Evolutionary conservation across 2,329 filamentous ascomycete species (phyloP).

Genomic region (Botrytis galanthina): DNA sequence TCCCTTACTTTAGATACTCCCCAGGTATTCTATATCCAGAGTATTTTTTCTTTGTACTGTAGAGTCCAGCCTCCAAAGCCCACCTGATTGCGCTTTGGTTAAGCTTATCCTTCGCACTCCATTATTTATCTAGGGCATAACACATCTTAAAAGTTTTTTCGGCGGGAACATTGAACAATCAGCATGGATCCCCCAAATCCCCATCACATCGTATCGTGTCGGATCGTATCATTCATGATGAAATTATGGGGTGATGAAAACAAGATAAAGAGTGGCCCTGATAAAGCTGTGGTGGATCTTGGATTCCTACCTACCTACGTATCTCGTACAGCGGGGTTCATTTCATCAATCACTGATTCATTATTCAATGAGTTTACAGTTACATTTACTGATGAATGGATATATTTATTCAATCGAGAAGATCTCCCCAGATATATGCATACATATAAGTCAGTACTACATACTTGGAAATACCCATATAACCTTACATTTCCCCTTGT

Average conservation of each 20-base stretch:
- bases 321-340: background rate
- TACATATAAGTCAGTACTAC: too few relatives aligned
- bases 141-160: background rate
- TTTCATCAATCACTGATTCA: background rate
- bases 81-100: background rate
- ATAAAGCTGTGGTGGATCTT: background rate
- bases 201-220: background rate
- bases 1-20: background rate
- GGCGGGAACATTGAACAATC: background rate
- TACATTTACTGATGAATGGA: background rate
- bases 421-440: background rate
- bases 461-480: background rate
- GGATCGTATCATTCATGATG: background rate
- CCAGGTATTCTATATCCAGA: background rate
- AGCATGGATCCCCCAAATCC: background rate
- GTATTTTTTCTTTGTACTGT: background rate
- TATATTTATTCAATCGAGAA: background rate
- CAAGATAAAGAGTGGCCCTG: background rate
- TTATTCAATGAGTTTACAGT: background rate
- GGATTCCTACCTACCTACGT: background rate
- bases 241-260: background rate
- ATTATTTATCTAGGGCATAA: background rate
- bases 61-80: background rate
- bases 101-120: background rate
- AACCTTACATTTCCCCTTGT: background rate